Conservation (phyloP, 345 rosid genomes). For the Lepidium aucheri region DNA sequence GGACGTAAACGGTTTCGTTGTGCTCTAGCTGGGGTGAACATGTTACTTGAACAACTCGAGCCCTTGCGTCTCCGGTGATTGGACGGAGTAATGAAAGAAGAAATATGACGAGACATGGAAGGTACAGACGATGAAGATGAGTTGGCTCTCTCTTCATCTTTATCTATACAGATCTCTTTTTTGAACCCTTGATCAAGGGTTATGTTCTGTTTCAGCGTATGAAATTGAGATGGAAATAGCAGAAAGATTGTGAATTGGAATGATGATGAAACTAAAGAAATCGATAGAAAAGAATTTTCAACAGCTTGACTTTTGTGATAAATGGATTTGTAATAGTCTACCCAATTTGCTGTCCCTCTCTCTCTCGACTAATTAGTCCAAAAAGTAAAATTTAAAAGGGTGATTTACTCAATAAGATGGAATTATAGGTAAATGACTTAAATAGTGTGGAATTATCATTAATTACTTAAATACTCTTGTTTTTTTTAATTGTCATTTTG, state of each 20-base stretch:
- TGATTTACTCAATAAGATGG: too few relatives aligned
- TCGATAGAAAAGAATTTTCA: conserved; percentile 6
- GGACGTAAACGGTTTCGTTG: conserved; percentile 52
- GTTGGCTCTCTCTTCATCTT: conserved; percentile 17
- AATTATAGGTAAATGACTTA: too few relatives aligned
- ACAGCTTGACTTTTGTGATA: not conserved
- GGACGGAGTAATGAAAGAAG: conserved; percentile 9
- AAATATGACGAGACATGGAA: conserved; percentile 10
- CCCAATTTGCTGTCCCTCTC: not conserved
- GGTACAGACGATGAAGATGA: conserved; percentile 3
- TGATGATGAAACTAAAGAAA: not conserved
- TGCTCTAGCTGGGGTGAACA: conserved; percentile 49
- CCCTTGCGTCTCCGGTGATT: conserved; percentile 52
- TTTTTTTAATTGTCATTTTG: too few relatives aligned
- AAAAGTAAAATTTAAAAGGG: not conserved
- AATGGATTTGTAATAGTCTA: not conserved
- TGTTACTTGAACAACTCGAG: conserved; percentile 31
- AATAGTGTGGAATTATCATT: too few relatives aligned
- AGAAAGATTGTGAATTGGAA: not conserved
- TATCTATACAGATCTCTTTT: not conserved
- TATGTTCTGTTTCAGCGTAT: not conserved
- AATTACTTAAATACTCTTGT: too few relatives aligned
- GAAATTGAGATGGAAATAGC: not conserved
- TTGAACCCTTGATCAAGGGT: not conserved
- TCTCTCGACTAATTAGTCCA: conserved; percentile 14